Evolutionary conservation across 441 rosid species (phyloP), one percentile per base, ranked within the genome.

Genomic region (Francoa sonchifolia): DNA sequence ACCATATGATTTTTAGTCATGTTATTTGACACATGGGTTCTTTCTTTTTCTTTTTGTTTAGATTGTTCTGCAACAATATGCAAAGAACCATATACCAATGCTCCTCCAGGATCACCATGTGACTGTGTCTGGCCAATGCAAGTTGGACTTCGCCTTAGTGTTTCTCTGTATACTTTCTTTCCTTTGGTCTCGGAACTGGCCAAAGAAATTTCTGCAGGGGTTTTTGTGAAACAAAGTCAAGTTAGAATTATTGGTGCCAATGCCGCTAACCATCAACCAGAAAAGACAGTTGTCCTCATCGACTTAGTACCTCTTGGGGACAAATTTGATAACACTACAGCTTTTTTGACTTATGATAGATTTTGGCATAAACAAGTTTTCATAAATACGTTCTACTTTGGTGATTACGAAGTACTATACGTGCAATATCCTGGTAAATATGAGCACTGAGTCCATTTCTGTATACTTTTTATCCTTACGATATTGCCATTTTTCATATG

Each of bases 91-190:
- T 79, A 62, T 46, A 76, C 98, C 50, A 89, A 82, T 62, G 79
- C 86, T 47, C 92, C 92, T 50, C 94, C 96, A 7, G 98, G 92
- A 17, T 69, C 98, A 17, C 94, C 89, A n/a, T 89, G 98, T 71
- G 82, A 74, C 34, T 89, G 96, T 52, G 94, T 85, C 48, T 69
- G 71, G 80, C 98, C 98, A 32, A 82, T 89, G 79, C 88, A 85
- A 67, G 92, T 85, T 47, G 89, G 74, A 55, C 62, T 89, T 33
- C 73, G 79, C 33, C 80, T 89, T 18, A 68, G 63, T 59, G 82
- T 89, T 62, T 82, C 80, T 4, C 72, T 89, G 3, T 89, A 82
- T 47, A 82, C 84, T 59, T 89, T 89, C 77, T 89, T 89, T 65
- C 98, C 98, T 10, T 66, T 77, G 76, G 94, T 89, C 49, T 76